phyloP scores from a whole-genome alignment of 345 rosid species.

The Lumnitzera racemosa region DNA sequence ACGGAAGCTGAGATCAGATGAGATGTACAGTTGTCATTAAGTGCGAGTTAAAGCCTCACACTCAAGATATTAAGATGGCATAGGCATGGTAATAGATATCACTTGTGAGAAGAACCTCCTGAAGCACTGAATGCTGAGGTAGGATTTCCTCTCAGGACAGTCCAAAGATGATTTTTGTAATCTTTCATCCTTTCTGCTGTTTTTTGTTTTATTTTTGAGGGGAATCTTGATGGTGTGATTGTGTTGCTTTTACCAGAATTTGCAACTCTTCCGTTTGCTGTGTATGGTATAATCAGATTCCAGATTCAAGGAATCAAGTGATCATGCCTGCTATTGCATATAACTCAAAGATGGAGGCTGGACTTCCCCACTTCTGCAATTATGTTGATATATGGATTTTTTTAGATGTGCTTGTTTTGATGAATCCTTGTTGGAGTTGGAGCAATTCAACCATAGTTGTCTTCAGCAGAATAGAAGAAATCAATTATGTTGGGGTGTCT shows the following conservation, averaged over 20 bases:
- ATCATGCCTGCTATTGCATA: conserved; percentile 36
- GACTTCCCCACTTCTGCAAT: conserved; percentile 38
- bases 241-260: conserved; percentile 65
- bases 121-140: too few species aligned
- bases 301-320: conserved; percentile 51
- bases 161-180: not conserved
- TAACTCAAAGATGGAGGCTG: conserved; percentile 41
- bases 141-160: too few species aligned
- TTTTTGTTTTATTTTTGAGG: not conserved
- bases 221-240: conserved; percentile 53
- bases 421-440: conserved; percentile 44
- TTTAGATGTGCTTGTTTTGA: conserved; percentile 42
- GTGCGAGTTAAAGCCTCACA: too few species aligned
- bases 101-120: too few species aligned
- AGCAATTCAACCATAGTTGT: conserved; percentile 64
- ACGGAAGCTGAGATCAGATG: too few species aligned
- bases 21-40: too few species aligned
- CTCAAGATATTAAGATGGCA: too few species aligned
- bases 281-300: conserved; percentile 45
- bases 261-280: conserved; percentile 20
- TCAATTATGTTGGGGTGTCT: conserved; percentile 52
- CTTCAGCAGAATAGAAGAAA: conserved; percentile 60
- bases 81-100: too few species aligned
- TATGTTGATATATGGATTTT: conserved; percentile 25
- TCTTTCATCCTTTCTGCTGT: not conserved